Evolutionary conservation across 2,329 filamentous ascomycete species (phyloP).

Genomic region (Pezicula radicicola): DNA sequence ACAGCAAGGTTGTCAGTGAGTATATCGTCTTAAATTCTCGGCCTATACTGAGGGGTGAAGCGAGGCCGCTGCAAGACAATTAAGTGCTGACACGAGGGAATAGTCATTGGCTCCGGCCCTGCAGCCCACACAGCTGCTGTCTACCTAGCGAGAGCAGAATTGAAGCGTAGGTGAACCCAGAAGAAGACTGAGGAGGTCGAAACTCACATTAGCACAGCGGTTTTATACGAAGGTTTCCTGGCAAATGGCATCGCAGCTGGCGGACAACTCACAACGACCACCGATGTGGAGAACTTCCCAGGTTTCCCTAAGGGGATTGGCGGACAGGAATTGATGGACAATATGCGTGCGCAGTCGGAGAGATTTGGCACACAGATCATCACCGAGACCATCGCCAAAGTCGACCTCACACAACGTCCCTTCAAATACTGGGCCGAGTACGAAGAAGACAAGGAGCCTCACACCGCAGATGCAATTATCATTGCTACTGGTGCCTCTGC

Average conservation of each 20-base stretch:
- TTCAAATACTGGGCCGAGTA: constrained; percentile 96
- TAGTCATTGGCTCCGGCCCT: constrained; percentile 88
- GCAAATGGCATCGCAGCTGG: constrained; percentile 95
- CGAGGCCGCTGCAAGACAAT: not conserved
- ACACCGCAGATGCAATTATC: constrained; percentile 90
- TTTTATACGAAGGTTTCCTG: constrained; percentile 97
- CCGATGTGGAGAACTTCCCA: constrained; percentile 97
- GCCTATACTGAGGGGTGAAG: constrained; percentile 5
- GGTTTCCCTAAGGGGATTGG: constrained; percentile 90
- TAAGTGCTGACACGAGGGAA: constrained; percentile 11
- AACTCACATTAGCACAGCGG: constrained; percentile 42
- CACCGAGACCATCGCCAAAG: constrained; percentile 84
- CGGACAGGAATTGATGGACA: constrained; percentile 87
- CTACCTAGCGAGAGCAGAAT: constrained; percentile 90
- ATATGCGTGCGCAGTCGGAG: constrained; percentile 88
- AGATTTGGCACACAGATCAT: constrained; percentile 92
- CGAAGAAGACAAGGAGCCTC: constrained; percentile 70
- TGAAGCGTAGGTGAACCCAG: constrained; percentile 60
- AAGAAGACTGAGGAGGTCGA: constrained; percentile 28
- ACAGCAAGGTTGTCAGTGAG: constrained; percentile 87
- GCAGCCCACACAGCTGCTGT: constrained; percentile 96
- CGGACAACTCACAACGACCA: constrained; percentile 96
- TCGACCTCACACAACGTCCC: constrained; percentile 79
- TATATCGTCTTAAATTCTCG: constrained; percentile 26
- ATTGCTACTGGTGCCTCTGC: constrained; percentile 95